These are phyloP conservation scores for Sugiyamaella paludigena DNA, from an alignment of 1,139 yeast genomes.

Conservation along the genomic window DNA sequence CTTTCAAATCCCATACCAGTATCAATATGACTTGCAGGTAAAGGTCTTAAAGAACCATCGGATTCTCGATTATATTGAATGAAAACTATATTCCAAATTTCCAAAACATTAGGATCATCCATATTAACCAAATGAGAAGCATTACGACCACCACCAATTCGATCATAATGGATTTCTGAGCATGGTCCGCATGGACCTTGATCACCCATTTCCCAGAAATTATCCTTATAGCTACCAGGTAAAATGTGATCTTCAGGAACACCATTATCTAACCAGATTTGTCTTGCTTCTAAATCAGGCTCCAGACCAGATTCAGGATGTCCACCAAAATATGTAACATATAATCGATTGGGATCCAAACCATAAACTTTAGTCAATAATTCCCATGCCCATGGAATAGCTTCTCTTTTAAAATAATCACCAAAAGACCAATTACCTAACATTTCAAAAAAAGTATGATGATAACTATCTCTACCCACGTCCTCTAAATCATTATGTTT, in stretches of 20 bases:
- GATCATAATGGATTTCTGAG: slow-evolving; percentile 94
- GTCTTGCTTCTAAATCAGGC: slow-evolving; percentile 91
- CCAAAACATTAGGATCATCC: slow-evolving; percentile 97
- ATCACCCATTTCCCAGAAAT: slow-evolving; percentile 99
- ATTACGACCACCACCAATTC: slow-evolving; percentile 94
- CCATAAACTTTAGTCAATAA: slow-evolving; percentile 81
- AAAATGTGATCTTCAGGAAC: slow-evolving; percentile 88
- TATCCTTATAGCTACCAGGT: slow-evolving; percentile 87
- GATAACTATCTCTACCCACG: slow-evolving; percentile 96
- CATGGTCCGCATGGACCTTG: slow-evolving; percentile 99
- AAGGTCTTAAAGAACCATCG: slow-evolving; percentile 71
- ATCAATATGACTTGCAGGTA: slow-evolving; percentile 94
- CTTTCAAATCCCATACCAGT: slow-evolving; percentile 99
- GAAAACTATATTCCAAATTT: slow-evolving; percentile 96
- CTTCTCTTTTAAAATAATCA: slow-evolving; percentile 94
- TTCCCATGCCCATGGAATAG: slow-evolving; percentile 87
- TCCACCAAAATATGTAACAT: slow-evolving; percentile 96
- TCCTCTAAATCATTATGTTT: slow-evolving; percentile 98
- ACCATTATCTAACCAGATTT: slow-evolving; percentile 82
- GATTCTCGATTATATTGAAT: slow-evolving; percentile 95
- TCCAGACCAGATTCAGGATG: slow-evolving; percentile 78
- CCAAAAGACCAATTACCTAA: slow-evolving; percentile 99
- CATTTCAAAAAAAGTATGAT: slow-evolving; percentile 98
- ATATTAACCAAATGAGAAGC: slow-evolving; percentile 85
- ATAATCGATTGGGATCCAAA: slow-evolving; percentile 71